Evolutionary conservation across 1,284 basidiomycete genomes (phyloP), one percentile per base, ranked within the genome.

Genomic region (Microbotryomycetes sp.): DNA sequence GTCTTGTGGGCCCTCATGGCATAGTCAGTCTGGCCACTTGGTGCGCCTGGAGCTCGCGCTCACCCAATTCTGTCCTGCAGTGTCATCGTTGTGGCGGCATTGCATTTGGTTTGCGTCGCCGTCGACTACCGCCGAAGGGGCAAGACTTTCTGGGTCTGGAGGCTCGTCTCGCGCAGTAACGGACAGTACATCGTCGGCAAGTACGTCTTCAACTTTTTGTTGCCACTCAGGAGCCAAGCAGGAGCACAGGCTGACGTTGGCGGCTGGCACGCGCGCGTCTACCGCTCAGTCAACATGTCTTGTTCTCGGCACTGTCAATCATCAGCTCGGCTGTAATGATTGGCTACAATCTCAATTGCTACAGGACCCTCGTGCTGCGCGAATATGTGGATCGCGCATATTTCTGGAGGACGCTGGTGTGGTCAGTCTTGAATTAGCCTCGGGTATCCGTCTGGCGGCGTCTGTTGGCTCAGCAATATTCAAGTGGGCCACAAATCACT

Each of bases 121-220:
- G 23, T 55, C 18, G 61, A 62, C 4, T 59, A 62, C 45, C 56
- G 53, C 1, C 52, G 56, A 6, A 49, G 61, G 6, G 47, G 50
- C 23, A 55, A 55, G 45, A 21, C 28, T 1, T 41, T 55, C 24
- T 62, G 61, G 61, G 48, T 62, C 6, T 62, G 52, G 52, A 24
- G 49, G 3, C 49, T 62, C 45, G 61, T 62, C 1, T 45, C 18
- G 1, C 52, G 61, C 3, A 29, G 56, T 1, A 59, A 59, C 26
- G 61, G 61, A 6, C 46, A 56, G 1, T 62, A 55, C 49, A 49
- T 62, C 27, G 57, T 62, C 27, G 61, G 57, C 23, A 62, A 62
- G 61, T 52, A 3, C 21, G 3, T 16, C 4, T n/a, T 3, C n/a
- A 9, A 3, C 27, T 6, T 11, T n/a, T 50, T 4, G 16, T 3